A percentile compares a stretch with the other conserved stretches of the same genome.
Evolutionary conservation across 2,329 filamentous ascomycete species (phyloP).

Genomic region (Ophiostoma himal-ulmi): DNA sequence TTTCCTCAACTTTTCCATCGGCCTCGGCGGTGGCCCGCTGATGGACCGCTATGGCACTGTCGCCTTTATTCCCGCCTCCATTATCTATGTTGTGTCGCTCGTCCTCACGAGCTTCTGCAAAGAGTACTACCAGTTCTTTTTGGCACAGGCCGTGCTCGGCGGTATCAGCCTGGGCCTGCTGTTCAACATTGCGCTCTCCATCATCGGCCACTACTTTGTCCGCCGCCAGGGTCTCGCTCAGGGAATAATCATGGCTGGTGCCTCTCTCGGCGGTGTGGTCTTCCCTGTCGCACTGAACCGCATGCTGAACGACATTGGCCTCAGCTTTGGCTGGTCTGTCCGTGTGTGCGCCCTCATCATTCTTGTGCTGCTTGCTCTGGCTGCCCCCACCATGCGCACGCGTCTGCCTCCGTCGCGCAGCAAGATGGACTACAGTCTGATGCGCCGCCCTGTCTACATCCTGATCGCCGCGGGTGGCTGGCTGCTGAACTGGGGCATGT

Average conservation of each 20-base stretch:
- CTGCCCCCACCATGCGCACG: constrained; percentile 31
- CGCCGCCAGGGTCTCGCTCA: constrained; percentile 30
- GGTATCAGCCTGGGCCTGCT: constrained; percentile 37
- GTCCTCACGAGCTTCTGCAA: constrained; percentile 56
- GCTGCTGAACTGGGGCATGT: constrained; percentile 30
- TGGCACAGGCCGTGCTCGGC: constrained; percentile 36
- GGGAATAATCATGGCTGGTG: constrained; percentile 38
- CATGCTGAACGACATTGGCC: constrained; percentile 33
- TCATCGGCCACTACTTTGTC: constrained; percentile 31
- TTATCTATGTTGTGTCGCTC: constrained; percentile 54
- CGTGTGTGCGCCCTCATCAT: constrained; percentile 39
- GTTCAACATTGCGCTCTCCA: constrained; percentile 32
- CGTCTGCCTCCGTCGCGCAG: constrained; percentile 28
- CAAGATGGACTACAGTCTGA: constrained; percentile 29
- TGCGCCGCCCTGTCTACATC: constrained; percentile 30
- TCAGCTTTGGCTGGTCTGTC: constrained; percentile 38
- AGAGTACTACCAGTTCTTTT: constrained; percentile 39
- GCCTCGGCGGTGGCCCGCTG: constrained; percentile 34
- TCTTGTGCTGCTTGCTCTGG: constrained; percentile 41
- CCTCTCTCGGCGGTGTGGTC: constrained; percentile 42
- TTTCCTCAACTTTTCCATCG: constrained; percentile 36
- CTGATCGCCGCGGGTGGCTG: constrained; percentile 28
- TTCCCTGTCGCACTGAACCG: constrained; percentile 46
- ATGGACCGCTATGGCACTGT: constrained; percentile 60
- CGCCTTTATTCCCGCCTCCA: constrained; percentile 45